Base-by-base conservation (phyloP, 139 green algal genomes). In the Haematococcus sp. region DNA sequence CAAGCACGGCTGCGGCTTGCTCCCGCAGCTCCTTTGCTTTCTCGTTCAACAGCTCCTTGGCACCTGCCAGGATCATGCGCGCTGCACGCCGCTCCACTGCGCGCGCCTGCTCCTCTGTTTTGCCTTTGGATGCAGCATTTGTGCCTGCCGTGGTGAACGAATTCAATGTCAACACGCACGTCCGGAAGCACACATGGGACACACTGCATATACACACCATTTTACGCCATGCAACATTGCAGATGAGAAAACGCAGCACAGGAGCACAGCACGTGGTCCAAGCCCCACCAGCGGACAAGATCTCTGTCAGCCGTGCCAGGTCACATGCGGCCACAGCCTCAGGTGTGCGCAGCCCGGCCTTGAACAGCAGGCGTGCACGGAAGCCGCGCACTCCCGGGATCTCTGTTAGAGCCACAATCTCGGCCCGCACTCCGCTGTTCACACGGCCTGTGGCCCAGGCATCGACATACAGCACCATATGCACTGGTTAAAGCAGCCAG, bases 321-420 rank as follows among this genome's bases (percentile, higher is more conserved):
- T 54, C n/a, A n/a, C 27, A 44, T 66, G 78, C 63, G 0, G 88
- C 89, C 33, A 97, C 80, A 1, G 54, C 79, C 44, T 94, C 87
- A 1, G 87, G 82, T 17, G 88, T 93, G 23, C 84, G 68, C 13
- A 97, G 77, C 19, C 91, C 93, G 0, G 83, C 88, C 27, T 89
- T 90, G 84, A 91, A 96, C 67, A 97, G 86, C 74, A 91, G 34
- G 2, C 91, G 80, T 0, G 93, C 93, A 17, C 79, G 81, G 58
- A 31, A 49, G 44, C n/a, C 58, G n/a, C 79, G 35, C 13, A 97
- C 83, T 58, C 79, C 75, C 0, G 71, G 70, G 25, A 97, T 90
- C 65, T 94, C 87, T 15, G 85, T 91, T 23, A 98, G 88, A 4
- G 82, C 84, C 73, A 97, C 74, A 4, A 97, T 84, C 72, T 96